phyloP scores from a whole-genome alignment of 2,329 filamentous ascomycete species.

The Geosmithia morbida region DNA sequence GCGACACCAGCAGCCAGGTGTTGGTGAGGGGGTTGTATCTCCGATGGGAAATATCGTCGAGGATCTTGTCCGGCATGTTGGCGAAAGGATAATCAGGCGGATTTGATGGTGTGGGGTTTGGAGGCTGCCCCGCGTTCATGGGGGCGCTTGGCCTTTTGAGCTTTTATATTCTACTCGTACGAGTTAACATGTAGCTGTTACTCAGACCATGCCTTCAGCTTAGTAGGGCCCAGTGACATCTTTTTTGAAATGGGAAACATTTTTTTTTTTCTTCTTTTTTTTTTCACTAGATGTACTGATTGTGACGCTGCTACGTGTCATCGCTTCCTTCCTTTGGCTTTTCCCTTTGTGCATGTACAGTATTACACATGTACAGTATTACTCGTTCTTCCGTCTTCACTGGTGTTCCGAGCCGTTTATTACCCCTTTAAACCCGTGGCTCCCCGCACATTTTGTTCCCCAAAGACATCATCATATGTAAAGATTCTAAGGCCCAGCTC shows the following conservation, averaged over 20 bases:
- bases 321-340: background rate
- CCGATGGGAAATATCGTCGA: slow-evolving; percentile 93
- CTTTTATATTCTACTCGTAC: too few species aligned
- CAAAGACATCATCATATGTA: background rate
- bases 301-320: background rate
- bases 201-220: too few species aligned
- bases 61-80: slow-evolving; percentile 56
- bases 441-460: background rate
- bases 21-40: slow-evolving; percentile 86
- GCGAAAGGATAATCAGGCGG: background rate
- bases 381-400: too few species aligned
- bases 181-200: too few species aligned
- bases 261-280: too few species aligned
- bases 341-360: background rate
- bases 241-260: background rate
- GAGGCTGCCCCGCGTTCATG: background rate
- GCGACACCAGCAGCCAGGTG: slow-evolving; percentile 87
- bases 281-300: background rate
- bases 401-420: background rate
- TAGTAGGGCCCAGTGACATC: background rate
- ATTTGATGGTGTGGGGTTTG: background rate
- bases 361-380: background rate
- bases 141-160: background rate
- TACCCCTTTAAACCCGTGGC: background rate
- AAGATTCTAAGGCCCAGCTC: too few species aligned